phyloP scores from a whole-genome alignment of 305 asterid species.

The Solanum aculeatissimum region DNA sequence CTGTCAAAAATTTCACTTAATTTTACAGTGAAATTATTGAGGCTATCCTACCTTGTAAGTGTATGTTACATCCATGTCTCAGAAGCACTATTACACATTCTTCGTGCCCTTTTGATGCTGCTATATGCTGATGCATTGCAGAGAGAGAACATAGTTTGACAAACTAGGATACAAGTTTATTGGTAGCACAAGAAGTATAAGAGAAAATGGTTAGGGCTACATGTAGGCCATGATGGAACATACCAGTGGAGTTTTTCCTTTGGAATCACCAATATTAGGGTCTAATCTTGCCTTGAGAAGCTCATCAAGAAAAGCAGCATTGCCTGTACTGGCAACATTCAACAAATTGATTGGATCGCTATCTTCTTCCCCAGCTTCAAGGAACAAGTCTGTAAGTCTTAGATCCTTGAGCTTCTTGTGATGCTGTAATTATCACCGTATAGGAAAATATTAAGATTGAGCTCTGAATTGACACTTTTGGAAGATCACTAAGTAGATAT shows the following conservation, averaged over 20 bases:
- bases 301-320: constrained; percentile 77
- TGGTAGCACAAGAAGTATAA: background rate
- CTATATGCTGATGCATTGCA: constrained; percentile 48
- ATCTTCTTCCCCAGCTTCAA: constrained; percentile 46
- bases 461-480: background rate
- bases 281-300: constrained; percentile 77
- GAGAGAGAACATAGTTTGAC: background rate
- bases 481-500: background rate
- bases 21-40: background rate
- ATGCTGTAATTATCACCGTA: constrained; percentile 33
- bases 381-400: constrained; percentile 39
- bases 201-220: background rate
- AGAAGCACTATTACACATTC: constrained; percentile 77
- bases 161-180: background rate
- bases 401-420: constrained; percentile 68
- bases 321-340: constrained; percentile 68
- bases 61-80: constrained; percentile 65
- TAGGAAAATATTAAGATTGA: background rate
- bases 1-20: background rate
- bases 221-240: background rate
- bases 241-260: constrained; percentile 83
- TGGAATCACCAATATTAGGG: constrained; percentile 69
- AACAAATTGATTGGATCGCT: constrained; percentile 51
- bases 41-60: constrained; percentile 44
- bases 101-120: constrained; percentile 75